These are phyloP conservation scores for Orbilia blumenaviensis DNA, from an alignment of 2,329 filamentous ascomycete species.

Conservation along the genomic window DNA sequence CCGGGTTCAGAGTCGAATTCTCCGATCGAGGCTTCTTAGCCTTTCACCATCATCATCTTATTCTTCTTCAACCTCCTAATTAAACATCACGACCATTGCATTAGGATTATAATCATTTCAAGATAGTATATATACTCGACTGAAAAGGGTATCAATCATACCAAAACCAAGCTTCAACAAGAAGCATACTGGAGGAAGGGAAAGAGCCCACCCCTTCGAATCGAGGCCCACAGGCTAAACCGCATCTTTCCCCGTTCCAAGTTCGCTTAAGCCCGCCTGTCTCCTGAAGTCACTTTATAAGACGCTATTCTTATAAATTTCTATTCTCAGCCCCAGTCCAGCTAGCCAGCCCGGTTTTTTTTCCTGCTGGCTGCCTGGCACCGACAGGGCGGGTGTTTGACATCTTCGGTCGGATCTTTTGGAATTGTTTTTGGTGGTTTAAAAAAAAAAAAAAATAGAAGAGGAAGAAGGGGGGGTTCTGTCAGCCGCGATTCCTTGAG, in stretches of 20 bases:
- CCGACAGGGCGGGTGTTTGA: constrained; percentile 20
- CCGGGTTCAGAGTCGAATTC: too few relatives aligned
- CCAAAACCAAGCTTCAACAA: too few relatives aligned
- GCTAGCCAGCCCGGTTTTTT: constrained; percentile 4
- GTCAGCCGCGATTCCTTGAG: constrained; percentile 39
- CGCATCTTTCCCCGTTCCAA: constrained; percentile 8
- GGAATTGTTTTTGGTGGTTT: constrained; percentile 15
- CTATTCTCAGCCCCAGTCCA: constrained; percentile 29
- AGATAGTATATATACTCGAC: too few relatives aligned
- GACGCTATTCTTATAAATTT: constrained; percentile 22
- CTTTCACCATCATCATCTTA: not conserved
- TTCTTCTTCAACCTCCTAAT: too few relatives aligned
- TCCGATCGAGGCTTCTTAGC: not conserved
- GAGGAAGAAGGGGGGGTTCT: not conserved
- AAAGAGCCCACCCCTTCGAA: too few relatives aligned
- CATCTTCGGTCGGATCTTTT: constrained; percentile 21
- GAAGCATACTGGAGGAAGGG: too few relatives aligned
- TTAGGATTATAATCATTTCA: too few relatives aligned
- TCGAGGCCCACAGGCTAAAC: constrained; percentile 30
- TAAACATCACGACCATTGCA: too few relatives aligned
- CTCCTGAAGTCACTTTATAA: constrained; percentile 21
- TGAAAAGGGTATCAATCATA: too few relatives aligned
- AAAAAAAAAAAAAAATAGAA: not conserved
- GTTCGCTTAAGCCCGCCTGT: constrained; percentile 43
- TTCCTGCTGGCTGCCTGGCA: not conserved